Evolutionary conservation across 257 asterid genomes (phyloP).

Genomic region (Parsonsia alboflavescens): DNA sequence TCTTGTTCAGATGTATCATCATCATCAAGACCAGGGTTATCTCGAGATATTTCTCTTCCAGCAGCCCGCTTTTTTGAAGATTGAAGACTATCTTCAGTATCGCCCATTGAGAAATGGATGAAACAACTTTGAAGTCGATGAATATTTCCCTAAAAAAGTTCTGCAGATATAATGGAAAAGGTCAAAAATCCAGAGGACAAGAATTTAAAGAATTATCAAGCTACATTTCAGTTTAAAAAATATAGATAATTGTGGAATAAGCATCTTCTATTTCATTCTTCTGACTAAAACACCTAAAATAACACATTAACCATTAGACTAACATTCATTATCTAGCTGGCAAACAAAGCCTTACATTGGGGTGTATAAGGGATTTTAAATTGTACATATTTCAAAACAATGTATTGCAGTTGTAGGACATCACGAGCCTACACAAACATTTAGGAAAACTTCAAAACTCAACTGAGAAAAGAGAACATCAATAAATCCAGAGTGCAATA

Average conservation of each 20-base stretch:
- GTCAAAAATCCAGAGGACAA: background rate
- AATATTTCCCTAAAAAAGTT: slow-evolving; percentile 14
- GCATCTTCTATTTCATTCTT: background rate
- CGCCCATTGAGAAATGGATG: slow-evolving; percentile 53
- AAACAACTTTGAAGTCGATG: slow-evolving; percentile 1
- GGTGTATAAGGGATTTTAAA: too few species aligned
- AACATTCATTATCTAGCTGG: too few species aligned
- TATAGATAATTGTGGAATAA: background rate
- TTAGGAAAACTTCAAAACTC: too few species aligned
- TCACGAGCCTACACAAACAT: too few species aligned
- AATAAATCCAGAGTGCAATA: too few species aligned
- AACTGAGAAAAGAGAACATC: too few species aligned
- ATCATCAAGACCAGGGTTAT: slow-evolving; percentile 88
- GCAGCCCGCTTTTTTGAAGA: slow-evolving; percentile 91
- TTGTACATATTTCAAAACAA: too few species aligned
- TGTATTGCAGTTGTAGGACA: too few species aligned
- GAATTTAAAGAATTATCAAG: background rate
- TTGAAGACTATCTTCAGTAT: slow-evolving; percentile 54
- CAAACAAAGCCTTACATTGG: too few species aligned
- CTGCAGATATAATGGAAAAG: slow-evolving; percentile 16
- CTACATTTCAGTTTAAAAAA: background rate
- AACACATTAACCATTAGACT: too few species aligned
- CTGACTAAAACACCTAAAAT: background rate
- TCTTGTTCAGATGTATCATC: slow-evolving; percentile 56
- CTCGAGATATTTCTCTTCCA: slow-evolving; percentile 70